phyloP scores from a whole-genome alignment of 1,284 basidiomycete genomes.

The Bjerkandera adusta region DNA sequence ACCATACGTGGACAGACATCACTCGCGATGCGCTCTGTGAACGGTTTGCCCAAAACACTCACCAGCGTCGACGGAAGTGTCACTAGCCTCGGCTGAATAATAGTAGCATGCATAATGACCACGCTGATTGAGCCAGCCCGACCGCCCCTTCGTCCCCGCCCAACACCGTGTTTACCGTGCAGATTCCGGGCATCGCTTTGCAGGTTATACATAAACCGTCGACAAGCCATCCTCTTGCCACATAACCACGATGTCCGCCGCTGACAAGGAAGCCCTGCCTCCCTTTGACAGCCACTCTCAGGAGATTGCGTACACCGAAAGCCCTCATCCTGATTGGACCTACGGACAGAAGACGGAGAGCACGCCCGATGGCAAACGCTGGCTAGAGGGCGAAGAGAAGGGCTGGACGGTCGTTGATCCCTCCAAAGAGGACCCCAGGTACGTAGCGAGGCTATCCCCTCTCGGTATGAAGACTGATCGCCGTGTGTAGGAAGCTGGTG shows the following conservation, averaged over 20 bases:
- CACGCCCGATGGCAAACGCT: constrained; percentile 45
- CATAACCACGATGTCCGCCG: neutral
- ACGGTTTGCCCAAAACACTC: too few species aligned
- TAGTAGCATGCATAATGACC: too few species aligned
- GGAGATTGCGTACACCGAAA: constrained; percentile 38
- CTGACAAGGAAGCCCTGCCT: constrained; percentile 12
- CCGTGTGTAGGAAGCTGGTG: constrained; percentile 17
- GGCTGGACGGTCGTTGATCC: constrained; percentile 61
- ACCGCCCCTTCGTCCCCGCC: too few species aligned
- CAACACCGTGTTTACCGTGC: too few species aligned
- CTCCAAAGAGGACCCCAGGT: constrained; percentile 44
- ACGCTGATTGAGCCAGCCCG: too few species aligned
- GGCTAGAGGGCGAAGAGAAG: constrained; percentile 48
- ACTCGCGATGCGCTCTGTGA: too few species aligned
- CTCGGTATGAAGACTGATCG: neutral
- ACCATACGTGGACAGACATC: too few species aligned
- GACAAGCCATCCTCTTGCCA: neutral
- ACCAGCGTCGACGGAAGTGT: too few species aligned
- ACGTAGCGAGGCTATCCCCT: constrained; percentile 14
- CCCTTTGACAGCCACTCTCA: constrained; percentile 15
- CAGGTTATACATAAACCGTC: too few species aligned
- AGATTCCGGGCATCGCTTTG: too few species aligned
- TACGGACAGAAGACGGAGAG: constrained; percentile 50
- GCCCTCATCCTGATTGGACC: constrained; percentile 58
- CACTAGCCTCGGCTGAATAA: too few species aligned